phyloP scores from a whole-genome alignment of 2,329 filamentous ascomycete genomes.

The Diplocarpon rosae region DNA sequence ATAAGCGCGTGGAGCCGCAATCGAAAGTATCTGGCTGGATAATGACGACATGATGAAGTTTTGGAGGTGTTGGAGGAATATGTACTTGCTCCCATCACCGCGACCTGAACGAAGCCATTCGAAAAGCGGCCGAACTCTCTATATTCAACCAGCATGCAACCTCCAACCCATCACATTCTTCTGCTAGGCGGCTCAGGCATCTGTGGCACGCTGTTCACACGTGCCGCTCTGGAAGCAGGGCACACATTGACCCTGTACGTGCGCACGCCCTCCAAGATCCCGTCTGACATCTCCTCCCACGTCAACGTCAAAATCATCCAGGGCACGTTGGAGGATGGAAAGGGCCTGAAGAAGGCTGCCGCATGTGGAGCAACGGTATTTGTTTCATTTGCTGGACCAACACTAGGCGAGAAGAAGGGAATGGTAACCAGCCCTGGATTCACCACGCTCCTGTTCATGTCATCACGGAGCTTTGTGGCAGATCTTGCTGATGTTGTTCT shows the following conservation, averaged over 20 bases:
- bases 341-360: constrained; percentile 17
- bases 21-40: too few species aligned
- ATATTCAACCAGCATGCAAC: background rate
- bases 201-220: constrained; percentile 17
- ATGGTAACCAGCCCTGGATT: constrained; percentile 5
- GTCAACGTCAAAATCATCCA: constrained; percentile 14
- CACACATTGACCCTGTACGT: constrained; percentile 19
- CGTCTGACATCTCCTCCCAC: constrained; percentile 16
- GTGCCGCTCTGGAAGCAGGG: constrained; percentile 19
- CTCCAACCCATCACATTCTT: constrained; percentile 16
- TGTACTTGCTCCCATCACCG: background rate
- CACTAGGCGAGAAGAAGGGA: constrained; percentile 13
- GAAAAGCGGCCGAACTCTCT: background rate
- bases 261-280: constrained; percentile 19
- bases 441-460: background rate
- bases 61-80: background rate
- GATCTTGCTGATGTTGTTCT: too few species aligned
- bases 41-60: background rate
- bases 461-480: background rate
- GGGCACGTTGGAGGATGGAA: constrained; percentile 14
- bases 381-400: constrained; percentile 20
- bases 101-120: background rate
- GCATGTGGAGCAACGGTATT: constrained; percentile 17
- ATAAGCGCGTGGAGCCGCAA: background rate
- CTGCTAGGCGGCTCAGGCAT: constrained; percentile 18